These are phyloP conservation scores for Nicotiana noctiflora DNA, from an alignment of 257 asterid genomes.

Conservation along the genomic window DNA sequence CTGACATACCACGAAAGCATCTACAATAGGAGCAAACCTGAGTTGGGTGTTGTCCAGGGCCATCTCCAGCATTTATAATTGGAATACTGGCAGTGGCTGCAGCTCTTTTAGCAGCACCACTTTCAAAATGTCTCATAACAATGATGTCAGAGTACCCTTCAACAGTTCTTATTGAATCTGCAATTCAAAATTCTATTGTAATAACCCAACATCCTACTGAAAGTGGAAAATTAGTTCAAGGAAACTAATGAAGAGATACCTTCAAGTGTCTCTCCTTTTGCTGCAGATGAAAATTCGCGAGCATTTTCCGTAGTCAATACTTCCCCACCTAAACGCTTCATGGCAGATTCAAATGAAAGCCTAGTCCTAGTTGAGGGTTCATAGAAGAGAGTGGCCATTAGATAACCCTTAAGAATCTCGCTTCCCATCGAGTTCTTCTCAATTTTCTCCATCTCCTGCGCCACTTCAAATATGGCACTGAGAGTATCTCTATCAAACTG, in stretches of 20 bases:
- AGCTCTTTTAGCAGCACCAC: slow-evolving; percentile 94
- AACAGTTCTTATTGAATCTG: slow-evolving; percentile 84
- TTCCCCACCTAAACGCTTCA: slow-evolving; percentile 85
- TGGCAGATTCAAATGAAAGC: slow-evolving; percentile 95
- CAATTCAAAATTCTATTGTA: slow-evolving; percentile 8
- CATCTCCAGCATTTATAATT: slow-evolving; percentile 93
- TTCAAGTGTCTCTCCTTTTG: slow-evolving; percentile 98
- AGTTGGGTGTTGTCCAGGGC: slow-evolving; percentile 97
- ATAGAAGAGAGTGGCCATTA: slow-evolving; percentile 89
- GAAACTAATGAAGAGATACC: slow-evolving; percentile 31
- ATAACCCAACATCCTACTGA: neutral
- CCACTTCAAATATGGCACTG: slow-evolving; percentile 76
- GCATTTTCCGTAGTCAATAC: slow-evolving; percentile 95
- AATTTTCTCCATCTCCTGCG: slow-evolving; percentile 83
- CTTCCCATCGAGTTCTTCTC: slow-evolving; percentile 66
- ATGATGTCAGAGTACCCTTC: slow-evolving; percentile 88
- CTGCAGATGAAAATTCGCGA: slow-evolving; percentile 91
- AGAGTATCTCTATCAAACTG: slow-evolving; percentile 78
- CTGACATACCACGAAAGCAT: neutral
- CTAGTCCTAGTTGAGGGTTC: slow-evolving; percentile 97
- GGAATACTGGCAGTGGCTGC: slow-evolving; percentile 77
- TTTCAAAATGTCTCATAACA: slow-evolving; percentile 97
- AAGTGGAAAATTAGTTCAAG: neutral
- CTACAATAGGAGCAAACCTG: slow-evolving; percentile 44
- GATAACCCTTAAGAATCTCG: slow-evolving; percentile 70